Evolutionary conservation across 371 early-diverging fungal species (phyloP).

Genomic region (Mortierella sp.): DNA sequence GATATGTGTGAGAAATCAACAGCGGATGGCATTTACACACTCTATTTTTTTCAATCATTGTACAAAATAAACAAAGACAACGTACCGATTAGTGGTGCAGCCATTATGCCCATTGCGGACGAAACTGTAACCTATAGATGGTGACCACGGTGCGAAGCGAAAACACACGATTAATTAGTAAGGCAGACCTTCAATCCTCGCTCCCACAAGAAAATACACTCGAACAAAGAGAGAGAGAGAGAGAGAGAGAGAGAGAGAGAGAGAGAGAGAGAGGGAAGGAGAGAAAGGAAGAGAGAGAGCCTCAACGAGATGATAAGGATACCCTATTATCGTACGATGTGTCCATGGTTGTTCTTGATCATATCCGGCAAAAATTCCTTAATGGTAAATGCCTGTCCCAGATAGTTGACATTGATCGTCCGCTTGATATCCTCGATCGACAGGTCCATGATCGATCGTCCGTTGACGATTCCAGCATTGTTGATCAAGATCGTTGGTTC

Average conservation of each 20-base stretch:
- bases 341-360: slow-evolving; percentile 66
- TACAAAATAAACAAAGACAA: too few species aligned
- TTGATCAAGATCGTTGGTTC: slow-evolving; percentile 72
- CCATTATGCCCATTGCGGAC: slow-evolving; percentile 62
- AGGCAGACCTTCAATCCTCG: too few species aligned
- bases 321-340: slow-evolving; percentile 58
- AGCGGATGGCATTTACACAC: neutral
- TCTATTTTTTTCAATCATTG: neutral
- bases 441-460: slow-evolving; percentile 61
- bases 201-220: neutral
- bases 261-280: neutral
- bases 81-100: slow-evolving; percentile 58
- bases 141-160: neutral
- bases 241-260: neutral
- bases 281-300: neutral
- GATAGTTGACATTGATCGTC: slow-evolving; percentile 66
- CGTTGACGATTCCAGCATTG: slow-evolving; percentile 72
- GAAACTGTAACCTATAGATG: slow-evolving; percentile 58
- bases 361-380: slow-evolving; percentile 69
- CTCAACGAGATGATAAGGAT: too few species aligned
- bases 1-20: neutral
- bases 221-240: neutral
- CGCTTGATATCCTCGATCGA: slow-evolving; percentile 61
- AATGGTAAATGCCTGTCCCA: slow-evolving; percentile 65
- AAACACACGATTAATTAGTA: neutral